Evolutionary conservation across 305 asterid species (phyloP), one percentile per base, ranked within the genome.

Genomic region (Solanum chacoense): DNA sequence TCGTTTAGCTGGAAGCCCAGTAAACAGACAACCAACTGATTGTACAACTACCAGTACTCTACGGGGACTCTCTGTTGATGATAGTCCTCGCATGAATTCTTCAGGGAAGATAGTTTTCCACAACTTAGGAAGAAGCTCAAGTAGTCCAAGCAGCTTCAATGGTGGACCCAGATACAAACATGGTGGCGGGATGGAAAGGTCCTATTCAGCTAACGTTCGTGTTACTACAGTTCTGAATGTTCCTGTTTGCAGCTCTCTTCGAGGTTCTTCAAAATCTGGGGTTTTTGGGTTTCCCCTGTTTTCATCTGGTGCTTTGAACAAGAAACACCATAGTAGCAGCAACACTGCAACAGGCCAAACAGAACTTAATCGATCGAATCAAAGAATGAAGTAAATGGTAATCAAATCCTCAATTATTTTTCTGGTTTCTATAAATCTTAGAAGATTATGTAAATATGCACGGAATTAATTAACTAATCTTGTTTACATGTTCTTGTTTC

Each of bases 31-130:
- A 63, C 31, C 92, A 6, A 50, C 90, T 2, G 89, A 14, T 24
- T 91, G 91, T 37, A 38, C 45, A 38, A 38, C 45, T 38, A 38
- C 45, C 45, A 38, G 45, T 38, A 59, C 24, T 24, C 36, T 65
- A 31, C 86, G 94, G 0, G 94, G 94, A 34, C 91, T 91, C 32
- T 95, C 98, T 1, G 94, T 89, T 42, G 86, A 80, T 7, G 98
- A 96, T 73, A 96, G 99, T 87, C 99, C 99, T 14, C 92, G 99
- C 26, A 96, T 96, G 97, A 96, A 95, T 89, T 94, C 99, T 0
- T 96, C 95, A 1, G 99, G 99, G 10, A 95, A 96, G 92, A 95
- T 96, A 6, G 95, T 96, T 38, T 96, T 96, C 71, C 95, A 96
- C 73, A 92, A 95, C 88, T 88, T 96, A 92, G 98, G 94, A 91